Conservation (phyloP, 176 grass and related monocot genomes). For the Musa troglodytarum region DNA sequence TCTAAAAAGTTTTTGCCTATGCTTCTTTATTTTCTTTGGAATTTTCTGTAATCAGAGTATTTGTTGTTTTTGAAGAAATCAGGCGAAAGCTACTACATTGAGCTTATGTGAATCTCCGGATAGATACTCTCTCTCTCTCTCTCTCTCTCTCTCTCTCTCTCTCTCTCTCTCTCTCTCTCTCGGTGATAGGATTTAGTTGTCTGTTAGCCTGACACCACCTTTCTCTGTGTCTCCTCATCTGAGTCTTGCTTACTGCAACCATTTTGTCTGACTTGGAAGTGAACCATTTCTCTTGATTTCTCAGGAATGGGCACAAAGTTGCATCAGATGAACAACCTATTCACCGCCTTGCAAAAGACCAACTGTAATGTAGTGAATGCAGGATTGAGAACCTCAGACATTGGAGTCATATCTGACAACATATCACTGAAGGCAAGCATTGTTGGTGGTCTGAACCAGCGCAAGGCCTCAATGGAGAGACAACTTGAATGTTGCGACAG, state of each 20-base stretch:
- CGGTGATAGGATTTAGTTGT: no score
- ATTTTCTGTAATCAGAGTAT: no score
- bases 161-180: no score
- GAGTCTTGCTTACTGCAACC: neutral
- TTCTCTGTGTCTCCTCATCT: no score
- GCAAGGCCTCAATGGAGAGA: constrained; percentile 7
- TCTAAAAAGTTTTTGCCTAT: no score
- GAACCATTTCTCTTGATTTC: neutral
- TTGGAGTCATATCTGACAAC: neutral
- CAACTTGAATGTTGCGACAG: neutral
- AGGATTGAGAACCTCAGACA: neutral
- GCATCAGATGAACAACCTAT: neutral
- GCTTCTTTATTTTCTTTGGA: no score
- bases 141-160: no score
- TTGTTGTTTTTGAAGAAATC: no score
- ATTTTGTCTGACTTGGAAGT: neutral
- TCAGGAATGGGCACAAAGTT: constrained; percentile 18
- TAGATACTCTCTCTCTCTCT: no score
- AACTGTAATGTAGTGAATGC: neutral
- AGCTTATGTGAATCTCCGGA: no score
- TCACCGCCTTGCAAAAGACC: neutral
- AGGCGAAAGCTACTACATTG: no score
- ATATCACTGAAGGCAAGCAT: neutral
- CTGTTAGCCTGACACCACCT: no score
- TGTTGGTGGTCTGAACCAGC: neutral